Base-by-base conservation (phyloP, 495 filamentous ascomycete species). In the Copromyces sp. region DNA sequence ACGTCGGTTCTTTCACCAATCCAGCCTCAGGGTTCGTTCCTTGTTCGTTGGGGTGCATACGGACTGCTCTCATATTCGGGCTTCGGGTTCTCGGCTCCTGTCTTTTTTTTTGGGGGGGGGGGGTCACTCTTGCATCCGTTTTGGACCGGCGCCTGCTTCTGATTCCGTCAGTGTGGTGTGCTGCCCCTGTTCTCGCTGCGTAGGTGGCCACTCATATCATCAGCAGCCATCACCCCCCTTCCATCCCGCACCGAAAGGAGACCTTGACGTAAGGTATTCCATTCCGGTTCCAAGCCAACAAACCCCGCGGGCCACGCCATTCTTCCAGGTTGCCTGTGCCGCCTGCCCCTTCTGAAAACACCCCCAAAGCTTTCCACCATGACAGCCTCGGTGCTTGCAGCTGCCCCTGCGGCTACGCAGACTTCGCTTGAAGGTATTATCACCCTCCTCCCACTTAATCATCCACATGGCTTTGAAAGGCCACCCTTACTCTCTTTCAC, bases 391-490 rank as follows among this genome's bases (percentile, higher is more conserved):
- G 44, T 79, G 77, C 70, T 81, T 45, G 74, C 77, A 73, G 73
- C 80, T 74, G 74, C 77, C 73, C 72, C 80, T 74, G 77, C 79
- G 70, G 75, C 76, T 44, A 72, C 78, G 70, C 76, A 77, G 77
- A 70, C 80, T 45, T 74, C 73, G 65, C 73, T 76, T 71, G 69
- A 77, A 81, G 80, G 80, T 81, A 78, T 78, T 77, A 65, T 65
- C 14, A 16, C 76, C 69, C 70, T 72, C 35, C 78, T 76, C 74
- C 37, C 77, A 75, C 71, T 73, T 75, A 71, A 75, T 69, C 65
- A 53, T 65, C 1, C 29, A 35, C 53, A 65, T 4, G 73, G 73
- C 73, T 71, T 70, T 74, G 73, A 74, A 73, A 69, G 69, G 69
- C 72, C 68, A 24, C 73, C 69, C 53, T 68, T 70, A n/a, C 71